phyloP scores from a whole-genome alignment of 345 rosid species.

The Syzygium jambos region DNA sequence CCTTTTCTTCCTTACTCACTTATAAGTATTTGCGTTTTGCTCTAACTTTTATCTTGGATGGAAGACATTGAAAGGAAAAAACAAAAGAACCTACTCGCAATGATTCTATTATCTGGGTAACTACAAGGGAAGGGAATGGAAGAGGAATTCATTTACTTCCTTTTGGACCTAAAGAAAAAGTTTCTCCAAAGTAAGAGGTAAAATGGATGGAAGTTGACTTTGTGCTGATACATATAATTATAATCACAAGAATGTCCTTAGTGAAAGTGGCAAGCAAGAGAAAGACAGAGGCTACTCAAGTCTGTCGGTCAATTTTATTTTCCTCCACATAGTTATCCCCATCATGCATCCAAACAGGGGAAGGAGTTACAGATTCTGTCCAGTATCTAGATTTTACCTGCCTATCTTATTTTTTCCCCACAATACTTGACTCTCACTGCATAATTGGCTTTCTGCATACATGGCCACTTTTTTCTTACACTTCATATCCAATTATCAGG shows the following conservation, averaged over 20 bases:
- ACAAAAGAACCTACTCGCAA: not conserved
- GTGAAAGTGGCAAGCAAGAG: not conserved
- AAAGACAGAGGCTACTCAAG: not conserved
- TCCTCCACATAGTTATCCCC: not conserved
- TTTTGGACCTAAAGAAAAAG: not conserved
- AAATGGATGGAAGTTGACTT: not conserved
- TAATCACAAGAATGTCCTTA: not conserved
- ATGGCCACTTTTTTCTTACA: accelerated
- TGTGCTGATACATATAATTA: not conserved
- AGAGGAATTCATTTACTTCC: not conserved
- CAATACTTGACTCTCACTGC: not conserved
- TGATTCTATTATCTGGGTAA: not conserved
- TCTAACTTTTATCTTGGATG: not conserved
- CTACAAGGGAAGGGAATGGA: not conserved
- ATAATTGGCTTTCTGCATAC: not conserved
- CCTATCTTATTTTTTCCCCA: not conserved
- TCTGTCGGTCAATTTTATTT: not conserved
- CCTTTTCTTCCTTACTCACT: not conserved
- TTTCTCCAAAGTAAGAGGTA: not conserved
- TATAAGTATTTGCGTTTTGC: not conserved
- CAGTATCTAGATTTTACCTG: not conserved
- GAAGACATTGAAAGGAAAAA: not conserved
- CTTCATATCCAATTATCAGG: not conserved
- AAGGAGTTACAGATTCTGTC: not conserved
- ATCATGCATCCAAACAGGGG: not conserved